Evolutionary conservation across 306 rosid species (phyloP), one percentile per base, ranked within the genome.

Genomic region (Cucurbita ficifolia): DNA sequence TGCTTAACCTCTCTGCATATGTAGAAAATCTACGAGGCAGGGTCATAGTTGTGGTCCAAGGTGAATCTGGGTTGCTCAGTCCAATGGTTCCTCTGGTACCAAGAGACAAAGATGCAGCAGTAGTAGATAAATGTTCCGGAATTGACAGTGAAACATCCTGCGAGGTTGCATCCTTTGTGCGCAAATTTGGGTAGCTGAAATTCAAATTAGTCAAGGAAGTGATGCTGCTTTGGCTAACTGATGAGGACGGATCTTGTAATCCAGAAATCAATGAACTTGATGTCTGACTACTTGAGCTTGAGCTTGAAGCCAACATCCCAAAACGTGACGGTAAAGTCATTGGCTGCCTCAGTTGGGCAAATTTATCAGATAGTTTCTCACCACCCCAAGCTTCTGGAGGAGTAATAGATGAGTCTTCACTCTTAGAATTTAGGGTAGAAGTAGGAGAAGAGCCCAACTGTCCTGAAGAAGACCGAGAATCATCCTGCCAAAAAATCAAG

Each of bases 351-450:
- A 76, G 24, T 75, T 79, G 86, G 72, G 83, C 54, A 83, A 83
- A 88, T 78, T 89, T 91, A 55, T 95, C 99, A 76, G 93, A 83
- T 55, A 83, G 80, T 83, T 75, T 87, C 91, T 95, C 99, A 36
- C 99, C 97, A 55, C 97, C 99, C 99, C 99, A 95, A 77, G 96
- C 92, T 87, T 95, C 99, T 14, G 99, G 97, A 85, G 97, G 99
- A 67, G 99, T 95, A 82, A 91, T 88, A 67, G 98, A 89, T 73
- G 90, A 79, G 75, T 87, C 91, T 76, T 95, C 97, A 62, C 59
- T 87, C 80, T 85, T 95, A 36, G 96, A 80, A 84, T 96, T 80
- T 46, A 87, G 84, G 80, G 96, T 79, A 50, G 90, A 86, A 77
- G 87, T 70, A 76, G 95, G 89, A 78, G 89, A 84, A 75, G 96